Evolutionary conservation across 2,329 filamentous ascomycete species (phyloP).

Genomic region (Fusarium graminum): DNA sequence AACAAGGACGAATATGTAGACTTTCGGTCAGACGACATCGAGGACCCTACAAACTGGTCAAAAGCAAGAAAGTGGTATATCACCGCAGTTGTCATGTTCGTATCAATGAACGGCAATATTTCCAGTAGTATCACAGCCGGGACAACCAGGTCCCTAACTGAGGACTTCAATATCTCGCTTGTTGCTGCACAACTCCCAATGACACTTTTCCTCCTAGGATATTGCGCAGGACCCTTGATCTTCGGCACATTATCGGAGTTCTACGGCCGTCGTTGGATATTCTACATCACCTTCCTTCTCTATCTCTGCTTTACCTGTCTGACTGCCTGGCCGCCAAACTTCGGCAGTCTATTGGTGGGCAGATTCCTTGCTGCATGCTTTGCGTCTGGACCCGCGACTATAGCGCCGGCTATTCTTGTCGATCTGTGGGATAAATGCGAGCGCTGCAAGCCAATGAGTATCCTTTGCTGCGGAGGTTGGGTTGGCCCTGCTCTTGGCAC

Average conservation of each 20-base stretch:
- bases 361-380: not conserved
- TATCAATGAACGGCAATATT: not conserved
- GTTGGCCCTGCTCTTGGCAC: not conserved
- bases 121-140: not conserved
- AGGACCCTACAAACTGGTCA: not conserved
- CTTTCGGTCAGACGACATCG: not conserved
- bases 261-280: not conserved
- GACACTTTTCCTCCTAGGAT: not conserved
- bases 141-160: accelerated
- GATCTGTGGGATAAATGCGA: not conserved
- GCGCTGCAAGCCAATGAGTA: not conserved
- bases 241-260: not conserved
- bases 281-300: not conserved
- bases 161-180: not conserved
- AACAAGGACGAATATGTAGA: not conserved
- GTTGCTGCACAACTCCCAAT: not conserved
- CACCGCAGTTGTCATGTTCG: not conserved
- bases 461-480: not conserved
- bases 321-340: constrained; percentile 2
- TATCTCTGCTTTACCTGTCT: not conserved
- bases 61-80: not conserved
- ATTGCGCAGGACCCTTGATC: not conserved
- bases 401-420: not conserved
- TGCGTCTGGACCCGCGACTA: not conserved
- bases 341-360: not conserved